Base-by-base conservation (phyloP, 306 rosid genomes). In the Cicer arietinum region DNA sequence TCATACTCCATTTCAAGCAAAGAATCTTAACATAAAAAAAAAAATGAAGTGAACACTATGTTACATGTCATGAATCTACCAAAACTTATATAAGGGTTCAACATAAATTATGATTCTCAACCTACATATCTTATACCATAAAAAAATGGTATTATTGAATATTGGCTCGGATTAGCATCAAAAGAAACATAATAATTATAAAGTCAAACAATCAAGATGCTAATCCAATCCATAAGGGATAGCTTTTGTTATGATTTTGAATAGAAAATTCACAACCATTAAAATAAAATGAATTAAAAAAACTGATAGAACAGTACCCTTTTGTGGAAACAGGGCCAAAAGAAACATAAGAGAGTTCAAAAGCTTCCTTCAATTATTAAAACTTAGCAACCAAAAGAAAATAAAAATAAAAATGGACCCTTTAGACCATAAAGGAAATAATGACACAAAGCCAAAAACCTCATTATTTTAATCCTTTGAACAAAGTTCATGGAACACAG, bases 1-100 rank as follows among this genome's bases (percentile, higher is more conserved):
- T 87, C 89, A 68, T 82, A 90, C 84, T 87, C 98, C 98, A 94
- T 94, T 83, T 86, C 79, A 56, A 69, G 71, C 57, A 86, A 17
- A 73, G 59, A 81, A 71, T 87, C 84, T 87, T 72, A 12, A 56
- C 9, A 73, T 11, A 86, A 58, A 71, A 65, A 14, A 14, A 18
- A 61, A 17, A 46, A 14, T 65, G 37, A 58, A 61, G 76, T 81
- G 53, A 85, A 18, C 43, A 76, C 51, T 42, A 41, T 75, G 71
- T 79, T 80, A 71, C 80, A 70, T 45, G 80, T 77, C 20, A 77
- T 84, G 74, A 85, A 77, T 39, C 72, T 14, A 30, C 50, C 42
- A 41, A 80, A 73, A 79, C 46, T 86, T 83, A 86, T 81, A 88
- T 64, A 54, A 30, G 35, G 35, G 35, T 30, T 30, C 35, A 30